Evolutionary conservation across 2,329 filamentous ascomycete genomes (phyloP), one percentile per base, ranked within the genome.

Genomic region (Colletotrichum cuscutae): DNA sequence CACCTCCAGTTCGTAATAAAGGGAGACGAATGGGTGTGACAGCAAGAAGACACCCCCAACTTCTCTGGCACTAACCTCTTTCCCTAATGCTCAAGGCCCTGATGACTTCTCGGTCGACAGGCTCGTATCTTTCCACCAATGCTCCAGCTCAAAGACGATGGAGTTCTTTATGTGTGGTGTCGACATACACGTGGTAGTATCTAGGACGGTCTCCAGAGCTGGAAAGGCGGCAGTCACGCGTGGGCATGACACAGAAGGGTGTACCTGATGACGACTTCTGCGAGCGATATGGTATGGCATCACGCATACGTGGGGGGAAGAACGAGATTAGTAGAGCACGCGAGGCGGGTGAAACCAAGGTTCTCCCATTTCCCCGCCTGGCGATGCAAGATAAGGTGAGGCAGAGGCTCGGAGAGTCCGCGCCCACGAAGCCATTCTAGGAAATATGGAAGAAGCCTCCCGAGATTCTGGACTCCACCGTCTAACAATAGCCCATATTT

Each of bases 401-500:
- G 42, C 19, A 49, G 42, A 49, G 46, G 35, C 56, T 71, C 71
- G 71, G 71, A 49, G 37, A 71, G 71, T 46, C 24, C 46, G 15
- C 22, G 11, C 26, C 35, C 49, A 61, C 61, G 26, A 61, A 58
- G n/a, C 71, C 66, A 26, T 56, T 73, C 67, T 73, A 49, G 71
- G 71, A 71, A 49, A 56, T 26, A 73, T 73, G 71, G 71, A 73
- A 54, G 46, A 49, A 61, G 56, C 42, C 54, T 60, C 71, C 71
- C 71, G 71, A 73, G 56, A 32, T 71, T 65, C 56, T 57, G 32
- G 42, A 73, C 66, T 22, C 54, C 66, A 37, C 71, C 49, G 56
- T 73, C 32, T 60, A 30, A 19, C 30, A 37, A 12, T 12, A 24
- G 15, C 15, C 28, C 42, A 22, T 49, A 13, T 30, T 12, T 52